Percentiles rank a stretch among this genome's conserved stretches.
phyloP scores from a whole-genome alignment of 805 yeast species.

The Candida saitoana region DNA sequence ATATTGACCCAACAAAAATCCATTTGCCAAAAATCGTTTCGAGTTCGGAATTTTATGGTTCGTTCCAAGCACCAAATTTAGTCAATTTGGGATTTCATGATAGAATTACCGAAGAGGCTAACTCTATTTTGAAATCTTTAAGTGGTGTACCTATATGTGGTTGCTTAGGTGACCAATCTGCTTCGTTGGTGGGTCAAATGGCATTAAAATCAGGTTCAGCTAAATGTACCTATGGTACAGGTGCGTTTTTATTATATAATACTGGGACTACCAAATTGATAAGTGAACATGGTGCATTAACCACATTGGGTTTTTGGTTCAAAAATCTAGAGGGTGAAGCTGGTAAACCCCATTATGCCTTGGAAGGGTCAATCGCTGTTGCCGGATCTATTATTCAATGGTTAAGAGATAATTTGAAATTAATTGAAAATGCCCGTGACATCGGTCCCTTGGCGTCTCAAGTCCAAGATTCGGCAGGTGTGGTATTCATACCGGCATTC shows the following conservation, averaged over 20 bases:
- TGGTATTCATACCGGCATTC: slow-evolving; percentile 91
- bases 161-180: slow-evolving; percentile 90
- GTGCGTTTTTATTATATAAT: slow-evolving; percentile 85
- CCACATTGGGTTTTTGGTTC: slow-evolving; percentile 90
- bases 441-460: slow-evolving; percentile 86
- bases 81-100: slow-evolving; percentile 49
- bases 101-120: slow-evolving; percentile 49
- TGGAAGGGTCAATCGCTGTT: slow-evolving; percentile 94
- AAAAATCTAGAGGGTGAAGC: slow-evolving; percentile 51
- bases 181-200: slow-evolving; percentile 89
- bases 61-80: slow-evolving; percentile 59
- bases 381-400: slow-evolving; percentile 94
- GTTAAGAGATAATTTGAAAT: slow-evolving; percentile 84
- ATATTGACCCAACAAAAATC: slow-evolving; percentile 63
- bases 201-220: slow-evolving; percentile 83
- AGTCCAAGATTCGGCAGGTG: slow-evolving; percentile 82
- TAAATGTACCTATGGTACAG: slow-evolving; percentile 95
- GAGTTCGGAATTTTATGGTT: slow-evolving; percentile 74
- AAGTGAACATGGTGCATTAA: slow-evolving; percentile 76
- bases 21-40: slow-evolving; percentile 74
- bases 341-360: slow-evolving; percentile 72
- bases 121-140: slow-evolving; percentile 45
- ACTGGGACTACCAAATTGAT: slow-evolving; percentile 72
- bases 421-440: slow-evolving; percentile 78
- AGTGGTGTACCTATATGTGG: slow-evolving; percentile 76